Conservation (phyloP, 192 early-diverging fungal genomes). For the Coemansia sp. region DNA sequence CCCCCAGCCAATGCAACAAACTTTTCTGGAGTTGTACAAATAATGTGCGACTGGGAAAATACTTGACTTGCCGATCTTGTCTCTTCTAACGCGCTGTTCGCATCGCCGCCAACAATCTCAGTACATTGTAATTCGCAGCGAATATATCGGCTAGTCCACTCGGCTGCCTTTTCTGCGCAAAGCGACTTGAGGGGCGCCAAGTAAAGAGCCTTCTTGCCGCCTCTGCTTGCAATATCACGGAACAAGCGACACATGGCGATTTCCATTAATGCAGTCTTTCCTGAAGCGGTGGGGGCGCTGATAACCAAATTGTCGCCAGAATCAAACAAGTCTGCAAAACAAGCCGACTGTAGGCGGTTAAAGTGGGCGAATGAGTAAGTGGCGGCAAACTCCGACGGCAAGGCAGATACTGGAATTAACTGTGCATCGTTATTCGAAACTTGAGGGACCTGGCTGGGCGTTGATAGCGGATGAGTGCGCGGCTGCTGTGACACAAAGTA, state of each 20-base stretch:
- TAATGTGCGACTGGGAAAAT: conserved; percentile 47
- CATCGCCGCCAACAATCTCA: conserved; percentile 60
- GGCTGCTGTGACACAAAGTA: conserved; percentile 16
- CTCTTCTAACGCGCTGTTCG: conserved; percentile 9
- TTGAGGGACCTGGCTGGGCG: neutral
- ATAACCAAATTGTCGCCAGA: conserved; percentile 28
- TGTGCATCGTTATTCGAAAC: neutral
- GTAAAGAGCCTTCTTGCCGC: conserved; percentile 60
- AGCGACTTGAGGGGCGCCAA: conserved; percentile 71
- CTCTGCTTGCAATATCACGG: neutral
- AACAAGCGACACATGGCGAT: conserved; percentile 49
- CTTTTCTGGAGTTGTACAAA: conserved; percentile 74
- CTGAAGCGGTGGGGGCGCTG: conserved; percentile 69
- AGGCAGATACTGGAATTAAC: conserved; percentile 12
- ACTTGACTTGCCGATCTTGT: neutral
- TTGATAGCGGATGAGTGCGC: neutral
- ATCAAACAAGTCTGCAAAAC: conserved; percentile 21
- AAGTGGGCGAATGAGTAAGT: conserved; percentile 35
- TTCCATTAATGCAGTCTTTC: conserved; percentile 70
- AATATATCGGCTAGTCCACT: conserved; percentile 63
- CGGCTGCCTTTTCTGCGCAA: conserved; percentile 63
- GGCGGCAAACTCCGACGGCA: conserved; percentile 18
- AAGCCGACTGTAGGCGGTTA: conserved; percentile 38
- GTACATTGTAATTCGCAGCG: conserved; percentile 47
- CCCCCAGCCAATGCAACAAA: conserved; percentile 63